Base-by-base conservation (phyloP, 2,329 filamentous ascomycete species). In the Amphichorda felina region DNA sequence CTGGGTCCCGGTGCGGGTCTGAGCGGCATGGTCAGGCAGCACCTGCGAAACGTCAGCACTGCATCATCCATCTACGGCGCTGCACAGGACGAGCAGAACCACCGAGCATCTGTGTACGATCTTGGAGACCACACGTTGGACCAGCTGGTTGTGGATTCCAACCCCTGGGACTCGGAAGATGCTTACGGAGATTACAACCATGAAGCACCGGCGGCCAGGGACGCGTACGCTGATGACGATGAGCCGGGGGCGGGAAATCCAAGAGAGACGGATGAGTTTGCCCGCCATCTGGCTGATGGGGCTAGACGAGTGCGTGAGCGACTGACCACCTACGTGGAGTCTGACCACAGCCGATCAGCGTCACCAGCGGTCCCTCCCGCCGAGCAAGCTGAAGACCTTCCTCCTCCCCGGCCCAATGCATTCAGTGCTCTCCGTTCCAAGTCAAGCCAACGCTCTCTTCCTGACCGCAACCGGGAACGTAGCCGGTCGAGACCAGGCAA, bases 1-100 rank as follows among this genome's bases (percentile, higher is more conserved):
- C 61, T 94, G 5, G 82, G 82, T 2, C 79, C 82, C 0, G 64
- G 64, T 13, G 37, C 51, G 9, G 86, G 84, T 1, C 65, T 95
- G 13, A 89, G 80, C 48, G 82, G 82, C 2, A 72, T 94, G 64
- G 79, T 94, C 31, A 76, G 82, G 22, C 80, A 88, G 41, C 91
- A 96, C 62, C 62, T 96, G 28, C 77, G 91, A 34, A 76, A 76
- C 24, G 76, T 80, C 43, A 96, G 89, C 58, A 80, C 79, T 39
- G 71, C 76, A 11, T 96, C 89, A 1, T 93, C 86, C 0, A 68
- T 91, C 18, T 86, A 85, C 45, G 75, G 72, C 18, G 38, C 59
- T 57, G 15, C 7, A 19, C 30, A 31, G 14, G 14, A 31, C 7
- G 14, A 18, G 30, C 18, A 19, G 11, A 13, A 22, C 13, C 4